These are phyloP conservation scores for Aspergillus steynii DNA, from an alignment of 495 filamentous ascomycete genomes.

Conservation along the genomic window DNA sequence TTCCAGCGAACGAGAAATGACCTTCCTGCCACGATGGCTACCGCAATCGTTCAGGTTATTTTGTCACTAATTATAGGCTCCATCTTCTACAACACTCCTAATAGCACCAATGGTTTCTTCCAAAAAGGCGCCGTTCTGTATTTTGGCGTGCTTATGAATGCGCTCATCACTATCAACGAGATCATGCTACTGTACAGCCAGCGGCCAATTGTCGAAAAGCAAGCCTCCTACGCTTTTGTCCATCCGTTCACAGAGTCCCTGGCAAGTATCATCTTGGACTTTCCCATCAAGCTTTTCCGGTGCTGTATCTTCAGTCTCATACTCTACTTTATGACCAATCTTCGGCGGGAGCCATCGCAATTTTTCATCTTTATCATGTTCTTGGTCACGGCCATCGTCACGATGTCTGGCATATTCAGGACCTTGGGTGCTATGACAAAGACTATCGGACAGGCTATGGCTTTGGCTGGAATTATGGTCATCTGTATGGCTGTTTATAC, in stretches of 20 bases:
- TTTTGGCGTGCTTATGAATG: constrained; percentile 73
- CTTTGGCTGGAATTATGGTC: constrained; percentile 41
- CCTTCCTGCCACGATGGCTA: constrained; percentile 64
- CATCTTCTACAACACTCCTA: constrained; percentile 67
- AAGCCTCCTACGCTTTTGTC: constrained; percentile 59
- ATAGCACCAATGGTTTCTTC: constrained; percentile 27
- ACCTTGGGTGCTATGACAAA: constrained; percentile 41
- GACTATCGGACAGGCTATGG: constrained; percentile 43
- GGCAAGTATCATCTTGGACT: constrained; percentile 54
- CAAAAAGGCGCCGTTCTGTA: constrained; percentile 71
- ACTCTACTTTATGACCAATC: constrained; percentile 57
- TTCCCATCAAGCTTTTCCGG: constrained; percentile 50
- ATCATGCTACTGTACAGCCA: constrained; percentile 57
- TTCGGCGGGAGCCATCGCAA: constrained; percentile 40
- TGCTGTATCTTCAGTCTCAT: constrained; percentile 48
- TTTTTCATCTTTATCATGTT: constrained; percentile 63
- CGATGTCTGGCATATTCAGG: constrained; percentile 52
- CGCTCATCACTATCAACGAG: constrained; percentile 50
- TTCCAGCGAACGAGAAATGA: constrained; percentile 64
- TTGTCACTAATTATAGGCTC: constrained; percentile 79
- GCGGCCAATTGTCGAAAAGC: constrained; percentile 63
- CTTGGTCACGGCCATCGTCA: constrained; percentile 44
- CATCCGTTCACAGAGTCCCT: constrained; percentile 58
- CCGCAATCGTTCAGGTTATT: constrained; percentile 67
- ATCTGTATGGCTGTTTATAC: constrained; percentile 44